These are phyloP conservation scores for Rauvolfia tetraphylla DNA, from an alignment of 257 asterid species.

Conservation along the genomic window DNA sequence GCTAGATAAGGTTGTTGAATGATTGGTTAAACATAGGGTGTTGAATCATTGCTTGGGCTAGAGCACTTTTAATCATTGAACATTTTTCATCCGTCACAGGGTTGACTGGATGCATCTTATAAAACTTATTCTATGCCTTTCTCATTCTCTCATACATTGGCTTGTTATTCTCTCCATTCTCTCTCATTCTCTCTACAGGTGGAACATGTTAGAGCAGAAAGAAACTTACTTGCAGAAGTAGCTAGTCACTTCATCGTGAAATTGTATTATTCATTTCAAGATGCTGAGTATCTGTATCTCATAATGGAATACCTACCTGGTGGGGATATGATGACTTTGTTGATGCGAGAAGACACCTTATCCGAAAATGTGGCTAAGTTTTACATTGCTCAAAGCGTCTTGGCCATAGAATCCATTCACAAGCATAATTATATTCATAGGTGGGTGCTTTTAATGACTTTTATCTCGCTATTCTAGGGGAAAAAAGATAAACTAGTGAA, in stretches of 20 bases:
- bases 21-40: not conserved
- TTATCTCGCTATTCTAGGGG: not conserved
- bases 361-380: constrained; percentile 83
- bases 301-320: constrained; percentile 99
- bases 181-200: constrained; percentile 42
- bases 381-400: constrained; percentile 87
- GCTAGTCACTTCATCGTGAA: constrained; percentile 95
- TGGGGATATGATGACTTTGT: constrained; percentile 96
- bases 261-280: constrained; percentile 90
- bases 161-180: constrained; percentile 22
- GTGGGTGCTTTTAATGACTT: constrained; percentile 30
- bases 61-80: not conserved
- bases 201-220: constrained; percentile 95
- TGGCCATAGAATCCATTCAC: constrained; percentile 96
- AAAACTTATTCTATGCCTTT: not conserved
- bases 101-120: not conserved
- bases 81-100: not conserved
- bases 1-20: not conserved
- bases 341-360: constrained; percentile 88
- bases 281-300: constrained; percentile 82
- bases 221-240: constrained; percentile 92
- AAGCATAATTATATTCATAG: constrained; percentile 90
- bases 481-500: not conserved
- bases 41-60: not conserved
- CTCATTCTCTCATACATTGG: not conserved